Base-by-base conservation (phyloP, 441 rosid genomes). In the Omphalea diandra region DNA sequence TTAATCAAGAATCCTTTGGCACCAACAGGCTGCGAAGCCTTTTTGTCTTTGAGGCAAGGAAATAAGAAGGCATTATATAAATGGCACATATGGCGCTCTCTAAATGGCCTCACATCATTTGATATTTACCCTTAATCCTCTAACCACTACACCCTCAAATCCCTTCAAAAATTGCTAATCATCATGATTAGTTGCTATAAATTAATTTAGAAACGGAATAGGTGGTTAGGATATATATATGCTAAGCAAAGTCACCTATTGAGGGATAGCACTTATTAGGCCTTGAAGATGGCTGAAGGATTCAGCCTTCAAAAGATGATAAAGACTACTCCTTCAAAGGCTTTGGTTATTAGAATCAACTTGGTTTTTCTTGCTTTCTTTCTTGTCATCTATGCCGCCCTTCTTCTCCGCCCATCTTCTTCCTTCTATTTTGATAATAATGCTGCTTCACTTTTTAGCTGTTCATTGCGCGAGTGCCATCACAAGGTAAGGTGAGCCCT, bases 401-500 rank as follows among this genome's bases (percentile, higher is more conserved):
- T 92, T 62, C 77, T 86, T 49, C 84, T 85, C 60, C 90, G 84
- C 1, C 90, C 97, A 24, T 85, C 97, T 27, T 85, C 91, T 63
- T 72, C 89, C 0, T 44, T 75, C 41, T 79, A 88, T 79, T 81
- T 86, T 53, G 81, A 73, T 11, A 80, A 79, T 74, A 80, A 79
- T 74, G 89, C 91, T 40, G 87, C 89, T 26, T 86, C 96, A 15
- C 82, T 85, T 33, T 77, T 92, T 73, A 75, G 94, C 66, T 90
- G 97, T 88, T 86, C 96, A 5, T 70, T 89, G 76, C 87, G 76
- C 33, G 90, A 90, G 62, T 90, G 98, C 73, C 94, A 82, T 83
- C 95, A 84, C 81, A 86, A 91, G 97, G 97, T 94, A 83, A 94
- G 98, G 97, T 90, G 88, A 90, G 97, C 83, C 66, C n/a, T n/a